Evolutionary conservation across 352 stramenopile genomes (phyloP).

Genomic region (Phytophthora sp.): DNA sequence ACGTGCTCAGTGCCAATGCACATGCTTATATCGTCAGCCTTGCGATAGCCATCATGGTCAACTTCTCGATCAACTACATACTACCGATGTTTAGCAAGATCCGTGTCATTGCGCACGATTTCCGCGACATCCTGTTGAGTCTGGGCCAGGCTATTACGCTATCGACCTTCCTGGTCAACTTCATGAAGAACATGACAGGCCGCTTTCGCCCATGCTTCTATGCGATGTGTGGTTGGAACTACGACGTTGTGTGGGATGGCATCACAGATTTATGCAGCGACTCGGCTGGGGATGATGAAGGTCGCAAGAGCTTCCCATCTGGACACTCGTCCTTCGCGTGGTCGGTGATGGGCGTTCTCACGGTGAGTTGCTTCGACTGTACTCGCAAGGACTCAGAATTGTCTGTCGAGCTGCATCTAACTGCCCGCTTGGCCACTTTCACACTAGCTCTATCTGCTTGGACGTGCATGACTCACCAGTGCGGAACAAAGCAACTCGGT

Average conservation of each 20-base stretch:
- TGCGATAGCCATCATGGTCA: conserved; percentile 47
- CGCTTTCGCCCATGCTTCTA: conserved; percentile 81
- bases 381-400: background rate
- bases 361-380: conserved; percentile 37
- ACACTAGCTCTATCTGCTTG: conserved; percentile 70
- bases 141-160: conserved; percentile 59
- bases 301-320: conserved; percentile 74
- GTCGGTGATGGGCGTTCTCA: conserved; percentile 73
- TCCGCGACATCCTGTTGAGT: conserved; percentile 75
- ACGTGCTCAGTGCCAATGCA: conserved; percentile 56
- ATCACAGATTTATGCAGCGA: conserved; percentile 62
- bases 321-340: conserved; percentile 75
- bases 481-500: conserved; percentile 53
- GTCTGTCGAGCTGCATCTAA: conserved; percentile 10
- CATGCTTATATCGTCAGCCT: conserved; percentile 44
- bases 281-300: conserved; percentile 58
- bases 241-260: conserved; percentile 70
- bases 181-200: conserved; percentile 71
- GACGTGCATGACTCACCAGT: conserved; percentile 58
- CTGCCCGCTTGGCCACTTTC: background rate
- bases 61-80: conserved; percentile 65
- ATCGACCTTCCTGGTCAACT: conserved; percentile 66
- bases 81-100: conserved; percentile 53
- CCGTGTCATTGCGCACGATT: conserved; percentile 65
- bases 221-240: conserved; percentile 79